Percentiles rank a stretch among this genome's conserved stretches.
Conservation (phyloP, 2,329 filamentous ascomycete species). For the Aspergillus persii region DNA sequence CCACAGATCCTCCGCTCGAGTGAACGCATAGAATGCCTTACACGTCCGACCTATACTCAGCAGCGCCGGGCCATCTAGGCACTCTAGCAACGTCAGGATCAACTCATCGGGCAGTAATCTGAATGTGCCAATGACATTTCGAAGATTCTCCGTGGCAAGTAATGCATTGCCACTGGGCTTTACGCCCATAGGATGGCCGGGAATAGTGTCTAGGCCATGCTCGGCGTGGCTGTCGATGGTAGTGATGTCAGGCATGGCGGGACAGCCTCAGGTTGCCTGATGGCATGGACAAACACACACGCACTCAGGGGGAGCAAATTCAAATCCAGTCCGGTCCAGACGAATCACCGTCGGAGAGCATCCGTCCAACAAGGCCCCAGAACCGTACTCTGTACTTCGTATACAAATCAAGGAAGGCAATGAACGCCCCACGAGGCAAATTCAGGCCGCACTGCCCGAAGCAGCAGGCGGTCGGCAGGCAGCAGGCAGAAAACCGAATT, state of each 20-base stretch:
- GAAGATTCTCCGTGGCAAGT: constrained; percentile 64
- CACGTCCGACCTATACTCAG: constrained; percentile 71
- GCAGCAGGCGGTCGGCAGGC: background rate
- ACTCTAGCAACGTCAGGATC: constrained; percentile 71
- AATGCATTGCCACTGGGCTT: constrained; percentile 86
- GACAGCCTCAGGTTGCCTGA: background rate
- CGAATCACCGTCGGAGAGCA: background rate
- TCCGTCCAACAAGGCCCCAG: background rate
- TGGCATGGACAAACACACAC: background rate
- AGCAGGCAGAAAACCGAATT: background rate
- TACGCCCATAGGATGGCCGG: constrained; percentile 76
- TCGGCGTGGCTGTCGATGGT: constrained; percentile 21
- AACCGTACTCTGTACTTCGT: background rate
- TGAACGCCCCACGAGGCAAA: constrained; percentile 8
- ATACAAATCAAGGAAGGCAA: background rate
- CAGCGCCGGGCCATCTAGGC: constrained; percentile 63
- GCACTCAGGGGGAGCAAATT: background rate
- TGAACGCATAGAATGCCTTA: constrained; percentile 83
- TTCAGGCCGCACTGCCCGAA: background rate
- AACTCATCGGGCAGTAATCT: constrained; percentile 75
- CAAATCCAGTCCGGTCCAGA: no score
- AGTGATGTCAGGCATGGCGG: constrained; percentile 35
- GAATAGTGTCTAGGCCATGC: constrained; percentile 54
- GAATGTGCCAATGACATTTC: constrained; percentile 64
- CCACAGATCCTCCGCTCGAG: constrained; percentile 83